Base-by-base conservation (phyloP, 2,329 filamentous ascomycete genomes). In the Neopestalotiopsis rosae region DNA sequence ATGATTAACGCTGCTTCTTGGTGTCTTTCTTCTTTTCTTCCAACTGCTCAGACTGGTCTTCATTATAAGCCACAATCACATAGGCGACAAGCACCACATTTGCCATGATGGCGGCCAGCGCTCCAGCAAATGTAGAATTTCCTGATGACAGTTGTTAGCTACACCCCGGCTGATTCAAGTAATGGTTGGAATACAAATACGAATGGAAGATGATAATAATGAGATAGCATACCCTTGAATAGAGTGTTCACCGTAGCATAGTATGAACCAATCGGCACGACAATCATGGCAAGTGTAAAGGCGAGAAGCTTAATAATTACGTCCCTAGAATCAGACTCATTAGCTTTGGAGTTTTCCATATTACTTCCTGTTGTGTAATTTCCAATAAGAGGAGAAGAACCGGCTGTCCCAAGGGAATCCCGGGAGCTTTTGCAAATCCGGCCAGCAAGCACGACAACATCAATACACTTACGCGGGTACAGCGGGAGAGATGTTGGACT, bases 51-150 rank as follows among this genome's bases (percentile, higher is more conserved):
- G 82, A 82, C 73, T 88, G 83, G 76, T 98, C 96, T 79, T 99
- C 96, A 70, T 88, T 90, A 88, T 97, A 95, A 4, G 96, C 96
- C 24, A 97, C 94, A 68, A 98, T 83, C 58, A 98, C 89, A 80
- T 98, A 99, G n/a, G 88, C 90, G 68, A 98, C 88, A 65, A 99
- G 84, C 3, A 99, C 94, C 1, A 97, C 88, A 75, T 99, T 99
- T 13, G 96, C 96, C 79, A 97, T 90, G 65, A 98, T 82, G 24
- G 96, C 96, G 1, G 96, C 96, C 42, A 92, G 84, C 0, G 90
- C 94, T 14, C 95, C 96, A 3, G 95, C 94, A 75, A 90, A 95
- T 1, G 95, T 97, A 14, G 94, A 88, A 81, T 97, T 97, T 73
- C 94, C 95, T 97, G 68, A 62, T 28, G 5, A 67, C 9, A 68